Evolutionary conservation across 192 early-diverging fungal genomes (phyloP).

Genomic region (Coemansia sp.): DNA sequence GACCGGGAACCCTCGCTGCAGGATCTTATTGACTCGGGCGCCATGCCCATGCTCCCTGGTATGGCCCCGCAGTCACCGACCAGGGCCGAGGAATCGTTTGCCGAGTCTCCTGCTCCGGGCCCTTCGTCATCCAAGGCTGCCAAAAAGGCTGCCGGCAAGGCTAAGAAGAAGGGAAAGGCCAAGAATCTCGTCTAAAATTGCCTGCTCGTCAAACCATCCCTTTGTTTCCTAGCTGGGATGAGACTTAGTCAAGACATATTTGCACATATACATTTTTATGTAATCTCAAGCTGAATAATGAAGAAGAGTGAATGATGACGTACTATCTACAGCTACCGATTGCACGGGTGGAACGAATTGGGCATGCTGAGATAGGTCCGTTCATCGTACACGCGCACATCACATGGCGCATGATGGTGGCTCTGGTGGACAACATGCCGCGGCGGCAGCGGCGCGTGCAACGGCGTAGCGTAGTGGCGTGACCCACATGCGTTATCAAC

Average conservation of each 20-base stretch:
- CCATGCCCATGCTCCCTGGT: slow-evolving; percentile 36
- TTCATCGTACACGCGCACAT: slow-evolving; percentile 13
- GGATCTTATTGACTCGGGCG: slow-evolving; percentile 42
- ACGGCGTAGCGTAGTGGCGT: slow-evolving; percentile 32
- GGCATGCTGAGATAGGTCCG: slow-evolving; percentile 32
- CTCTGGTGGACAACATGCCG: not conserved
- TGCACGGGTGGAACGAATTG: slow-evolving; percentile 26
- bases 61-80: slow-evolving; percentile 9
- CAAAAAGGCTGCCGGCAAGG: slow-evolving; percentile 36
- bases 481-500: slow-evolving; percentile 23
- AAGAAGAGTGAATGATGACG: too few relatives aligned
- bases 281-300: too few relatives aligned
- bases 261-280: too few relatives aligned
- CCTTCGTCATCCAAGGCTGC: not conserved
- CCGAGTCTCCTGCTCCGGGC: not conserved
- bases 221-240: not conserved
- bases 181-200: slow-evolving; percentile 19
- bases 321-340: slow-evolving; percentile 11
- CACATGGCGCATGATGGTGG: not conserved
- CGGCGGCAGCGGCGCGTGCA: not conserved
- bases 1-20: slow-evolving; percentile 43
- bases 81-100: not conserved
- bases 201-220: not conserved
- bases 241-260: too few relatives aligned
- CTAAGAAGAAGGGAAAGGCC: slow-evolving; percentile 39